These are phyloP conservation scores for Sequoiadendron giganteum DNA, from an alignment of 75 land plant genomes.

Conservation along the genomic window DNA sequence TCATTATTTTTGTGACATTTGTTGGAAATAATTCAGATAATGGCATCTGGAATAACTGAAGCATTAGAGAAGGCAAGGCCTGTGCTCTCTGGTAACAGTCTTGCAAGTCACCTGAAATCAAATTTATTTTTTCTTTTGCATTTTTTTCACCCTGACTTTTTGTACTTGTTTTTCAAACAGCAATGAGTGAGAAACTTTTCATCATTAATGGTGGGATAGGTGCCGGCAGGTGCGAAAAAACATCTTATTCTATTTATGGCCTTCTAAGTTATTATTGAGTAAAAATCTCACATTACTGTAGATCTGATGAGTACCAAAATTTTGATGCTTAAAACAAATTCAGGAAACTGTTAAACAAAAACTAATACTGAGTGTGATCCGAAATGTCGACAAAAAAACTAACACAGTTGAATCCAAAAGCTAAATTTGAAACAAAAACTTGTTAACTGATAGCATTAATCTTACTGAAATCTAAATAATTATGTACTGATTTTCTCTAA, in stretches of 20 bases:
- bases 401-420: too few relatives aligned
- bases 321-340: background rate
- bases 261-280: background rate
- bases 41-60: slow-evolving; percentile 58
- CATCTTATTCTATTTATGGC: background rate
- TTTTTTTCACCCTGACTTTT: background rate
- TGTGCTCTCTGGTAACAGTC: slow-evolving; percentile 54
- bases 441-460: background rate
- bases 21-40: slow-evolving; percentile 32
- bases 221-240: slow-evolving; percentile 65
- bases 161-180: slow-evolving; percentile 36
- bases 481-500: background rate
- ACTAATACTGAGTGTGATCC: background rate
- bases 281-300: background rate
- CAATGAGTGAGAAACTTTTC: slow-evolving; percentile 62
- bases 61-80: slow-evolving; percentile 58
- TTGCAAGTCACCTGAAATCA: background rate
- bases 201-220: slow-evolving; percentile 67
- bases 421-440: too few relatives aligned
- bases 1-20: background rate
- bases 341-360: background rate
- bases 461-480: background rate
- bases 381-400: too few relatives aligned
- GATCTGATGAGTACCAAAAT: slow-evolving; percentile 1
- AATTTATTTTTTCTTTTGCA: background rate